Conservation (phyloP, 805 yeast species). For the Nakazawaea ambrosiae region DNA sequence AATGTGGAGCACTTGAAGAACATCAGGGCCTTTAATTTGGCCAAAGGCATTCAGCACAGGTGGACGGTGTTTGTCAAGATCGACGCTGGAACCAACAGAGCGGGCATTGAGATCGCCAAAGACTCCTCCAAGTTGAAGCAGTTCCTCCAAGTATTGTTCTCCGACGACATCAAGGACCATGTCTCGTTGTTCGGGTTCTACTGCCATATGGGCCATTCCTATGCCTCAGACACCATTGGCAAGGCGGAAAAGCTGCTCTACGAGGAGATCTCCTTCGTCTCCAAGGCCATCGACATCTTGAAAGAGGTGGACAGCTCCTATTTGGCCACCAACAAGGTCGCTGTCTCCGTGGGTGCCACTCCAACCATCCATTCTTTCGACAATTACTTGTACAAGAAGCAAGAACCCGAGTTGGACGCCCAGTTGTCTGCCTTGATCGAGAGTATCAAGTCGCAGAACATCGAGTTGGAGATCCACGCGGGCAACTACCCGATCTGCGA, state of each 20-base stretch:
- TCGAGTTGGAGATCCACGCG: slow-evolving; percentile 65
- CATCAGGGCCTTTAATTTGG: slow-evolving; percentile 30
- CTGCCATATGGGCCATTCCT: slow-evolving; percentile 78
- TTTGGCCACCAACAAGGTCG: slow-evolving; percentile 21
- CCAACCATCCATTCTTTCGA: slow-evolving; percentile 67
- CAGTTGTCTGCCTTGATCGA: slow-evolving; percentile 13
- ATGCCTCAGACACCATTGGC: slow-evolving; percentile 35
- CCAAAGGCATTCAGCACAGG: slow-evolving; percentile 14
- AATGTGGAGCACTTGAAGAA: slow-evolving; percentile 46
- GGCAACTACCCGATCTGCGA: slow-evolving; percentile 74
- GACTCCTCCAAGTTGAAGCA: slow-evolving; percentile 28
- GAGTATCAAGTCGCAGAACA: slow-evolving; percentile 21
- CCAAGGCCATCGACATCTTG: slow-evolving; percentile 41
- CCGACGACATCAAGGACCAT: slow-evolving; percentile 19
- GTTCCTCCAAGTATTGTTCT: slow-evolving; percentile 25
- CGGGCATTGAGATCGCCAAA: slow-evolving; percentile 38
- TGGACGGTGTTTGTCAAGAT: slow-evolving; percentile 68
- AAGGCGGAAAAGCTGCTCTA: slow-evolving; percentile 41
- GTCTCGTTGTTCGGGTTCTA: slow-evolving; percentile 60
- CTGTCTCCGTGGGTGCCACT: slow-evolving; percentile 73
- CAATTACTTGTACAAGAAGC: slow-evolving; percentile 13
- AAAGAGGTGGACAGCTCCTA: slow-evolving; percentile 25
- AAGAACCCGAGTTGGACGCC: slow-evolving; percentile 18
- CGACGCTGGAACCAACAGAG: slow-evolving; percentile 66
- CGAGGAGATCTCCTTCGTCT: slow-evolving; percentile 53